phyloP scores from a whole-genome alignment of 2,329 filamentous ascomycete species.

The Colletotrichum sojae region DNA sequence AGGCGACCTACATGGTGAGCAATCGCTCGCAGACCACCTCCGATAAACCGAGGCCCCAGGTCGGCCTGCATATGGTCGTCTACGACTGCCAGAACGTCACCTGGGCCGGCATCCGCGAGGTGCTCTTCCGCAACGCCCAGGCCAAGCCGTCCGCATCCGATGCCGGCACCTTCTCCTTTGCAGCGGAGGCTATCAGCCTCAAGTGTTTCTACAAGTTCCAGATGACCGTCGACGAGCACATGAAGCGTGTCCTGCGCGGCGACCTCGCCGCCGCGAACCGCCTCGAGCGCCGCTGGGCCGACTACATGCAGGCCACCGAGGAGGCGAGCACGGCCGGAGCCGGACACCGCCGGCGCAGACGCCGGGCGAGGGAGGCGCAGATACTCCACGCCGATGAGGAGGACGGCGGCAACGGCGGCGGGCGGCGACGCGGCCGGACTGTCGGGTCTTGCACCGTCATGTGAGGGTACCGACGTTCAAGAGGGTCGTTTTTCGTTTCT shows the following conservation, averaged over 20 bases:
- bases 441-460: conserved; percentile 74
- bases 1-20: conserved; percentile 86
- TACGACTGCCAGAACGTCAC: conserved; percentile 95
- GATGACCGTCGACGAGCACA: conserved; percentile 94
- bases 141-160: conserved; percentile 66
- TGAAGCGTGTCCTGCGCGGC: conserved; percentile 84
- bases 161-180: conserved; percentile 67
- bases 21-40: conserved; percentile 68
- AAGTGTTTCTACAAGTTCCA: conserved; percentile 98
- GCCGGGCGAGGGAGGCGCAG: conserved; percentile 86
- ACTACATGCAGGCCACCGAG: conserved; percentile 93
- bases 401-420: conserved; percentile 71
- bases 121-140: conserved; percentile 88
- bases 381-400: conserved; percentile 86
- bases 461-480: conserved; percentile 57
- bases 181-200: conserved; percentile 84
- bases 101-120: conserved; percentile 91
- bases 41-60: conserved; percentile 59
- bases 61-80: conserved; percentile 82
- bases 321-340: conserved; percentile 81
- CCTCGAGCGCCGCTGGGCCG: conserved; percentile 92
- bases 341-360: conserved; percentile 77
- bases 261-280: conserved; percentile 81
- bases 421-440: conserved; percentile 75
- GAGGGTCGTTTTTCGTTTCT: too few relatives aligned